Conservation (phyloP, 2,329 filamentous ascomycete genomes). For the Fusarium pseudocircinatum region DNA sequence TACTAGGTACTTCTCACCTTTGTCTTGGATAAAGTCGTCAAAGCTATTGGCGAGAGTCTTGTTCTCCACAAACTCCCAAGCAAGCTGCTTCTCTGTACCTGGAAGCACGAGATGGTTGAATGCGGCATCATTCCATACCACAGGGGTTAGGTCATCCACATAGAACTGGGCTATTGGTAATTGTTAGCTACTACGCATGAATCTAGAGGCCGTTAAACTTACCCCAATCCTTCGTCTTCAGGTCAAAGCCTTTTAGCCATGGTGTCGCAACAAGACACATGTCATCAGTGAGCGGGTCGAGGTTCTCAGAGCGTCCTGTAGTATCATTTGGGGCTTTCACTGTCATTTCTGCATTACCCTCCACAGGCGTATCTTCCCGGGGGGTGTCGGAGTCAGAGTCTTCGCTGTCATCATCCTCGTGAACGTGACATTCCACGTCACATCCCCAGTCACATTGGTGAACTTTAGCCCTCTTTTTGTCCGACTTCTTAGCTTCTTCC, state of each 20-base stretch:
- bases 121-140: slow-evolving; percentile 49
- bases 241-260: slow-evolving; percentile 51
- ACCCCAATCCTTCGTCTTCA: slow-evolving; percentile 47
- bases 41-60: slow-evolving; percentile 44
- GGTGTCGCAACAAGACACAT: slow-evolving; percentile 49
- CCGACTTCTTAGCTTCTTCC: not conserved
- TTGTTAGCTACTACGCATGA: not conserved
- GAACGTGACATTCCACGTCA: accelerated
- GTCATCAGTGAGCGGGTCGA: slow-evolving; percentile 46
- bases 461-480: not conserved
- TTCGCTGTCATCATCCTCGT: not conserved
- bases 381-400: no score
- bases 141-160: not conserved
- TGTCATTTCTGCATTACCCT: slow-evolving; percentile 3
- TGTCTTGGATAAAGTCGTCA: slow-evolving; percentile 50
- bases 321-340: not conserved
- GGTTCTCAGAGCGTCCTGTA: slow-evolving; percentile 34
- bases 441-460: not conserved
- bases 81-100: slow-evolving; percentile 49
- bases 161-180: not conserved
- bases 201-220: accelerated
- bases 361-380: not conserved
- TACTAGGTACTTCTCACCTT: slow-evolving; percentile 15
- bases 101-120: slow-evolving; percentile 52
- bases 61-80: slow-evolving; percentile 52